Percentiles rank a stretch among this genome's conserved stretches.
These are phyloP conservation scores for Lactarius hengduanensis DNA, from an alignment of 768 basidiomycete species.

Conservation along the genomic window DNA sequence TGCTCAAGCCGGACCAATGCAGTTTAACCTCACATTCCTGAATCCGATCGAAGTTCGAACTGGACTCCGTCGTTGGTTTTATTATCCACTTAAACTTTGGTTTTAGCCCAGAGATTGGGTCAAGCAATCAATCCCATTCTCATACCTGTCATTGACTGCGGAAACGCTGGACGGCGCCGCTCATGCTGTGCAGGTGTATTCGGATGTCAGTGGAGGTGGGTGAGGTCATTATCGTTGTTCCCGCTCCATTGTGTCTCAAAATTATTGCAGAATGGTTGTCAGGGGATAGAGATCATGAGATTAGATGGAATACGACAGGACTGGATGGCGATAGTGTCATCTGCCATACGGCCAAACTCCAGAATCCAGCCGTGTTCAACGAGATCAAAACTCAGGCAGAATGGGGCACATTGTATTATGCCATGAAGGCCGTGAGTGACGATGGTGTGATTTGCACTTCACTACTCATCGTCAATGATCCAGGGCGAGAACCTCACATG, in stretches of 20 bases:
- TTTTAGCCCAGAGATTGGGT: conserved; percentile 38
- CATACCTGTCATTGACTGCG: conserved; percentile 38
- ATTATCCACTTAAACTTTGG: not conserved
- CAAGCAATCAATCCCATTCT: conserved; percentile 42
- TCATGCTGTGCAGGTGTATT: conserved; percentile 41
- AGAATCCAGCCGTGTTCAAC: conserved; percentile 4
- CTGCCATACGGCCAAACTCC: conserved; percentile 23
- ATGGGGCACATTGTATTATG: conserved; percentile 29
- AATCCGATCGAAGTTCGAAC: conserved; percentile 40
- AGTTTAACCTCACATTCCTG: conserved; percentile 40
- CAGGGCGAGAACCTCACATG: conserved; percentile 23
- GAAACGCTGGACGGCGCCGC: conserved; percentile 35
- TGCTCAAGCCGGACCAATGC: conserved; percentile 38
- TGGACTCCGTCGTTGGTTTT: not conserved
- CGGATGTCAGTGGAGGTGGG: conserved; percentile 41
- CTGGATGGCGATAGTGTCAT: conserved; percentile 2
- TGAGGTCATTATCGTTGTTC: not conserved
- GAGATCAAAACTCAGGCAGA: conserved; percentile 28
- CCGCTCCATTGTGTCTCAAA: not conserved
- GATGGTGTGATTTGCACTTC: not conserved
- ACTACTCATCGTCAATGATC: not conserved
- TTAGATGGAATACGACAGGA: conserved; percentile 11
- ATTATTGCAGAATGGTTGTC: conserved; percentile 30
- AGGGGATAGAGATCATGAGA: conserved; percentile 15
- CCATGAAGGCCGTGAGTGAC: conserved; percentile 20